Evolutionary conservation across 176 grass and related monocot genomes (phyloP).

Genomic region (Echinochloa phyllopogon): DNA sequence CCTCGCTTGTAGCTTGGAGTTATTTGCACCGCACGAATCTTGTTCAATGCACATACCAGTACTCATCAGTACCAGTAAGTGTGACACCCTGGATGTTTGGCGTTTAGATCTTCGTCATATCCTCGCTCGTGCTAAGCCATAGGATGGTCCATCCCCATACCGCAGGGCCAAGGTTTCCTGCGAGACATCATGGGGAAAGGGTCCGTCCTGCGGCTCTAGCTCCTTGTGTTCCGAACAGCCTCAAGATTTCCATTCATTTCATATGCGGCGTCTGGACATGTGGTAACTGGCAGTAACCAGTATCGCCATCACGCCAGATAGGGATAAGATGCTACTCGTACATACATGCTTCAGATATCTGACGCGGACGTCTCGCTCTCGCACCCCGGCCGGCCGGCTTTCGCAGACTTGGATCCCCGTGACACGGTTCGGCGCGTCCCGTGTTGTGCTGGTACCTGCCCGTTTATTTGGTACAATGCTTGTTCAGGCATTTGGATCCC

Average conservation of each 20-base stretch:
- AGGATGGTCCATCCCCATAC: constrained; percentile 40
- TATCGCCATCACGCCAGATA: background rate
- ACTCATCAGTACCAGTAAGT: background rate
- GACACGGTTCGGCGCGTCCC: constrained; percentile 16
- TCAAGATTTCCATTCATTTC: background rate
- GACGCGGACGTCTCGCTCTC: constrained; percentile 13
- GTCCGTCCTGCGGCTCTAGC: background rate
- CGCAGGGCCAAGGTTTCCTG: constrained; percentile 16
- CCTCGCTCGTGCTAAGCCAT: constrained; percentile 21
- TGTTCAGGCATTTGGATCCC: constrained; percentile 7
- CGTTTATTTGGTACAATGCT: background rate
- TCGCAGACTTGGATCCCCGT: constrained; percentile 1
- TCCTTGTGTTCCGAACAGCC: background rate
- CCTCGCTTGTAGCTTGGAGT: background rate
- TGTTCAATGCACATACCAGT: constrained; percentile 12
- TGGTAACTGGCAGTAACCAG: background rate
- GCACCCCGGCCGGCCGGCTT: too few species aligned
- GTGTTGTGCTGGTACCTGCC: background rate
- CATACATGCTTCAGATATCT: constrained; percentile 32
- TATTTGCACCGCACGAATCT: constrained; percentile 13
- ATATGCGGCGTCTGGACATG: background rate
- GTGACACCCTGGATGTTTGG: constrained; percentile 30
- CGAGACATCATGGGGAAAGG: background rate
- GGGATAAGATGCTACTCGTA: background rate
- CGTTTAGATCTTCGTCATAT: constrained; percentile 18